A percentile compares a stretch with the other conserved stretches of the same genome.
phyloP scores from a whole-genome alignment of 2,329 filamentous ascomycete species.

The Diplodia mutila region DNA sequence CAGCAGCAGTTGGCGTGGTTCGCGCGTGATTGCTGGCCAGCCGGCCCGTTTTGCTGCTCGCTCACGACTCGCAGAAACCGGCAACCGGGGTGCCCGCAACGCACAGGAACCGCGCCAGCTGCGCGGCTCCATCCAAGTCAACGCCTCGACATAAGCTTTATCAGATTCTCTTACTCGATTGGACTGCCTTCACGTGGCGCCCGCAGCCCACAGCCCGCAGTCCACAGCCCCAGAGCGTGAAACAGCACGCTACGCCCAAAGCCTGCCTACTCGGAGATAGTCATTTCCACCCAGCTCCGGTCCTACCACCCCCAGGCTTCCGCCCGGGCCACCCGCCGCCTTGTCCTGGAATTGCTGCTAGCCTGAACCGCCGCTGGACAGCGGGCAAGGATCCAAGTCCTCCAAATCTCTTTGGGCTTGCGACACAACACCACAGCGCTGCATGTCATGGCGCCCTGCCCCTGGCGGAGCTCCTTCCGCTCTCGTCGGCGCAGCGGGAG shows the following conservation, averaged over 20 bases:
- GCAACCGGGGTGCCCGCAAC: constrained; percentile 15
- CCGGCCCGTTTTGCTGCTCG: constrained; percentile 17
- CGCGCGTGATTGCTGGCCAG: constrained; percentile 17
- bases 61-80: constrained; percentile 22
- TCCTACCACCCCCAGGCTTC: not conserved
- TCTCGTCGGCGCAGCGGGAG: constrained; percentile 7
- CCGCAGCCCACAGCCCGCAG: not conserved
- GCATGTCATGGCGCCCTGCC: constrained; percentile 20
- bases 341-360: constrained; percentile 9
- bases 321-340: constrained; percentile 9
- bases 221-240: constrained; percentile 11
- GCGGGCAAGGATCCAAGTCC: constrained; percentile 13
- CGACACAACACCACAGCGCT: constrained; percentile 21
- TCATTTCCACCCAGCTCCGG: constrained; percentile 12
- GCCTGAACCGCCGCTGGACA: constrained; percentile 7
- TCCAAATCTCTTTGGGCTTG: constrained; percentile 16
- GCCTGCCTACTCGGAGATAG: constrained; percentile 6
- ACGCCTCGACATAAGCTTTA: constrained; percentile 14
- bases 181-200: constrained; percentile 18
- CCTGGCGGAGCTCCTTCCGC: constrained; percentile 20
- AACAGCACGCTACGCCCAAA: constrained; percentile 7
- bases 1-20: constrained; percentile 20
- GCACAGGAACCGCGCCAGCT: constrained; percentile 17
- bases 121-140: constrained; percentile 10
- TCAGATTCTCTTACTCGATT: constrained; percentile 20